These are phyloP conservation scores for Suillus paluster DNA, from an alignment of 768 basidiomycete genomes.

Conservation along the genomic window DNA sequence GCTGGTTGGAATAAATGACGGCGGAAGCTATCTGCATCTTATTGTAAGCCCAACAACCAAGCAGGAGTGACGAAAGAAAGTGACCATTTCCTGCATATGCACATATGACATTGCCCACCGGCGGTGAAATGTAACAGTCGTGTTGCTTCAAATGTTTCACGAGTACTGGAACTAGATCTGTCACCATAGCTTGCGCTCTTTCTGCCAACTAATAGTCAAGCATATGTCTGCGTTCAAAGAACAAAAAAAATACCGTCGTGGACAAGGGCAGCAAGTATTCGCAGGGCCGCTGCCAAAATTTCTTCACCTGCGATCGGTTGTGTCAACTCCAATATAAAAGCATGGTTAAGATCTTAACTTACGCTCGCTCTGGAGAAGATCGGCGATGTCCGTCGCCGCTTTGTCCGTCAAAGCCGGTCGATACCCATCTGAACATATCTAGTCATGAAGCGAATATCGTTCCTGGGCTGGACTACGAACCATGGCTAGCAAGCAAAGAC, in stretches of 20 bases:
- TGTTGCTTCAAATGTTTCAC: slow-evolving; percentile 3
- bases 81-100: slow-evolving; percentile 2
- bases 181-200: not conserved
- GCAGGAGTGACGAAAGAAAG: too few species aligned
- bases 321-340: not conserved
- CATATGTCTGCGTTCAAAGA: not conserved
- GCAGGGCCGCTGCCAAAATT: slow-evolving; percentile 5
- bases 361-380: slow-evolving; percentile 5
- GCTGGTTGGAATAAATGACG: not conserved
- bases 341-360: not conserved
- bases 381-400: not conserved
- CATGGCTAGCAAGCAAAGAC: slow-evolving; percentile 3
- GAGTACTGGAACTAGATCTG: not conserved
- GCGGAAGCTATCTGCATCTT: not conserved
- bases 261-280: slow-evolving; percentile 11
- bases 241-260: not conserved
- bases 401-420: slow-evolving; percentile 1
- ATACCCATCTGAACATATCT: not conserved
- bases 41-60: not conserved
- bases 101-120: slow-evolving; percentile 9
- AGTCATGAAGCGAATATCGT: not conserved
- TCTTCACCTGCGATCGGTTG: not conserved
- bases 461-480: not conserved
- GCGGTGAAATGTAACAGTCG: slow-evolving; percentile 9
- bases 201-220: not conserved